Base-by-base conservation (phyloP, 306 rosid genomes). In the Purshia tridentata region DNA sequence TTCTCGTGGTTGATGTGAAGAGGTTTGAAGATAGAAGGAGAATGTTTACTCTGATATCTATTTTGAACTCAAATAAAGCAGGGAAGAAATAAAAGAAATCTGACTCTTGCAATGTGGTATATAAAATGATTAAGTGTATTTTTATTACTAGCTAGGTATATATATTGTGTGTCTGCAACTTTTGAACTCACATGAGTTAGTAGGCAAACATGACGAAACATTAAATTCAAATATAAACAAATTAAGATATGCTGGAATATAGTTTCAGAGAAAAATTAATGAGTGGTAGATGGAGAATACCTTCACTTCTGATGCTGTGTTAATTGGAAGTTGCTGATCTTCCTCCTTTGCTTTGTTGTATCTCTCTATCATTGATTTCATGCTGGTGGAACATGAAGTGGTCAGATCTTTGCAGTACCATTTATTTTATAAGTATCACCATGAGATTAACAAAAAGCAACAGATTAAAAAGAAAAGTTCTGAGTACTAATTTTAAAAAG, bases 231-330 rank as follows among this genome's bases (percentile, higher is more conserved):
- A 20, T 56, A 15, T 56, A 56, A 22, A 9, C 29, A 56, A 20
- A n/a, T n/a, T n/a, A n/a, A 6, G 39, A 7, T 22, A 46, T 48
- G 23, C 45, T 49, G 2, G 46, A 50, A 16, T 67, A 67, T 67
- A 67, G 44, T 71, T 42, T 6, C 22, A 70, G 41, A 55, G 14
- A 57, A 23, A 12, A 14, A 59, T 40, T 20, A 56, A n/a, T 9
- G 37, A 78, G 56, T 35, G 13, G 72, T 35, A 70, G 61, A 15
- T 37, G 39, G 74, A 72, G 65, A 70, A 65, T 82, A 92, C 98
- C 92, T 85, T 88, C 77, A 81, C 81, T 76, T 88, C 93, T 1
- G 93, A 83, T 61, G 80, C 86, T 77, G 86, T 86, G 82, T 88
- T 82, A 70, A 56, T 29, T 29, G 2, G 67, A 74, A 79, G 77